phyloP scores from a whole-genome alignment of 148 eudicot species.

The Chenopodium suecicum region DNA sequence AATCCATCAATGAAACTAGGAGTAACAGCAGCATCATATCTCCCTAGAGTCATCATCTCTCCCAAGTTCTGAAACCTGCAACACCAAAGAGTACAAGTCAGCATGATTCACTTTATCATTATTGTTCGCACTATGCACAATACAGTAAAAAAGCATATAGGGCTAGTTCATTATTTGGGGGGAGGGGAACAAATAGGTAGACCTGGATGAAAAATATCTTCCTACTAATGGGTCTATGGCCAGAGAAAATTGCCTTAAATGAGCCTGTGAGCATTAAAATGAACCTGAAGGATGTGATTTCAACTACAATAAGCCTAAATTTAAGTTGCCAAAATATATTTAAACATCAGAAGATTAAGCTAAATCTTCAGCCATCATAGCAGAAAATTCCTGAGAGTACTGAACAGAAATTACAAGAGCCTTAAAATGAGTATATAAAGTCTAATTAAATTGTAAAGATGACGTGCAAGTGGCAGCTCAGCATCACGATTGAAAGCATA shows the following conservation, averaged over 20 bases:
- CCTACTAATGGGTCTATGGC: background rate
- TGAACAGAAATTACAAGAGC: background rate
- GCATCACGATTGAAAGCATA: background rate
- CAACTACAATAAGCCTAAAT: background rate
- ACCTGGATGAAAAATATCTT: too few relatives aligned
- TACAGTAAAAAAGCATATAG: too few relatives aligned
- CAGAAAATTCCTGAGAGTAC: background rate
- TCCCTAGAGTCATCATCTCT: slow-evolving; percentile 97
- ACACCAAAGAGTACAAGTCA: background rate
- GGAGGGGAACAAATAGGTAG: too few relatives aligned
- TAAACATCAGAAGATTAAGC: background rate
- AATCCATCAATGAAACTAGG: slow-evolving; percentile 87
- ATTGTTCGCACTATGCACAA: background rate
- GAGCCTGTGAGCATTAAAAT: background rate
- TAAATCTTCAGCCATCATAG: background rate
- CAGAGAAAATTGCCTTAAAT: background rate
- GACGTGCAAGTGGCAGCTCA: background rate
- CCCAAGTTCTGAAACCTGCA: slow-evolving; percentile 89
- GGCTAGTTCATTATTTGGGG: too few relatives aligned
- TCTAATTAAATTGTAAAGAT: background rate
- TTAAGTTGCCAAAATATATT: background rate
- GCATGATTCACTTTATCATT: background rate
- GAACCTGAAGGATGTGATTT: background rate
- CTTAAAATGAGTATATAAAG: background rate
- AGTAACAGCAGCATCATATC: slow-evolving; percentile 76